Base-by-base conservation (phyloP, 2,329 filamentous ascomycete genomes). In the Aspergillus sp. region DNA sequence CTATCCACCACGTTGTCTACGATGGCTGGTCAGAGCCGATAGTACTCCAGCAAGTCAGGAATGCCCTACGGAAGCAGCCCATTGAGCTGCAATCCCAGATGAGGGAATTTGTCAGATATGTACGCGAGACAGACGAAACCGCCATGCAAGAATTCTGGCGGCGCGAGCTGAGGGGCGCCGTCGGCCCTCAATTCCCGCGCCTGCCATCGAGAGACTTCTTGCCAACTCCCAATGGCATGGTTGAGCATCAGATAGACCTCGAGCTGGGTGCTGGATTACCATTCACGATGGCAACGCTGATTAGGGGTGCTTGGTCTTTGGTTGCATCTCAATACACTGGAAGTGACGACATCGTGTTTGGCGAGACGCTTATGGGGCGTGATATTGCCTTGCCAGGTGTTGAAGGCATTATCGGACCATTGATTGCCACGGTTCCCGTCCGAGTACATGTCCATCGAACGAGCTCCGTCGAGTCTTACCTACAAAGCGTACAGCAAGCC, bases 1-100 rank as follows among this genome's bases (percentile, higher is more conserved):
- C 82, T 0, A 76, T 83, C 53, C 83, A 84, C 61, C 82, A 84
- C 62, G 81, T 80, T 13, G 72, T 84, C 5, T 84, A 84, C 64
- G 83, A 85, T 62, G 83, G 82, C n/a, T 79, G 77, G 77, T 79
- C 76, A 11, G 71, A 77, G 61, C 75, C 77, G 5, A 61, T 77
- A 2, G 73, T 79, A 30, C 70, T 79, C 3, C 68, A 76, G 9
- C 64, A 75, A 48, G 72, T 78, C 23, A 71, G 65, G 31, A 66
- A 73, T 30, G 69, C 69, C 5, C 61, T 76, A 54, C 62, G 68
- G 17, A 58, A 50, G 3, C 66, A 69, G 6, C 56, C 61, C 1
- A 31, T 70, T 23, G 62, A 70, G 25, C 47, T 60, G 6, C 56
- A 63, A 13, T 58, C 69, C 6, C 68, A 75, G 1, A 81, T 85